phyloP scores from a whole-genome alignment of 345 rosid genomes.

The Syzygium jambos region DNA sequence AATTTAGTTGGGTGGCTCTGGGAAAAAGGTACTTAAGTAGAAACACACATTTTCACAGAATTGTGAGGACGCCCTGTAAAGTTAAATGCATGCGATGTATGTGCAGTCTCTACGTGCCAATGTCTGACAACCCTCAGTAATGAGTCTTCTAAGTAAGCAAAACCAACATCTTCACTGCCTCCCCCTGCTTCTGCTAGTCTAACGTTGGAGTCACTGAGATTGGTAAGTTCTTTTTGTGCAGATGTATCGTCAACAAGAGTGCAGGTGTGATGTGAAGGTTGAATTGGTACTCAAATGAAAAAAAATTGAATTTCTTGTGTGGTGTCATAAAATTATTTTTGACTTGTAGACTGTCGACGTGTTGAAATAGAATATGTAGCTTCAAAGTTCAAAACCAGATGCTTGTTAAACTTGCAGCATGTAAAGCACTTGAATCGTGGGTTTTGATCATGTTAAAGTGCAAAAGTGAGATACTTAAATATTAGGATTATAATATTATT shows the following conservation, averaged over 20 bases:
- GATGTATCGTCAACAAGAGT: neutral
- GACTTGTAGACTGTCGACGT: neutral
- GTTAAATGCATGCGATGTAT: neutral
- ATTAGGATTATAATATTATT: neutral
- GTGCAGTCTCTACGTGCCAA: neutral
- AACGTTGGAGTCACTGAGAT: neutral
- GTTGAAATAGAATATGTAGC: neutral
- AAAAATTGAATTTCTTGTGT: neutral
- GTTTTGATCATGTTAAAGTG: neutral
- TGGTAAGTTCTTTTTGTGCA: neutral
- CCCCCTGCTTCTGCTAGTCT: neutral
- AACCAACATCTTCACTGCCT: neutral
- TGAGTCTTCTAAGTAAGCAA: neutral
- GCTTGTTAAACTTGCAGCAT: neutral
- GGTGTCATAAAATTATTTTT: neutral
- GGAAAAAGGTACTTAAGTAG: neutral
- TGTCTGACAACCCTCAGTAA: neutral
- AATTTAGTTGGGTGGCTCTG: neutral
- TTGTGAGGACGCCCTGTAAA: neutral
- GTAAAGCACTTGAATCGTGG: neutral
- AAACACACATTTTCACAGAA: neutral
- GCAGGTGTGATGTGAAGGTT: neutral
- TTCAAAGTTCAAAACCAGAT: neutral
- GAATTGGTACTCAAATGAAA: neutral
- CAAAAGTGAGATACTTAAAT: neutral